phyloP scores from a whole-genome alignment of 768 basidiomycete species.

The Tremella yokohamensis region DNA sequence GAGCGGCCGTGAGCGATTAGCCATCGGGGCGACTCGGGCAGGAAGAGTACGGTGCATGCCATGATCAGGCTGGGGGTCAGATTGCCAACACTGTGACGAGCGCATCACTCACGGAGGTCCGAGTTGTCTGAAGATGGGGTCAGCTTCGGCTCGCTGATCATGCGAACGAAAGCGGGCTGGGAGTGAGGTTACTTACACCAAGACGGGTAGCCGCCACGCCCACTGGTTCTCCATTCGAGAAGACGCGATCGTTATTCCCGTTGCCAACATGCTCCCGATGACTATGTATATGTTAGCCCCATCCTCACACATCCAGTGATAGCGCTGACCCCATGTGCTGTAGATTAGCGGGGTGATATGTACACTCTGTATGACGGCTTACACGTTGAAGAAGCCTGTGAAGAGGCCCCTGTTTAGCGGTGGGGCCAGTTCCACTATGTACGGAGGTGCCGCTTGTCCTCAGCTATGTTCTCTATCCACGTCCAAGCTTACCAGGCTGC shows the following conservation, averaged over 20 bases:
- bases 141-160: background rate
- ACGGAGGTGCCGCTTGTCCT: constrained; percentile 28
- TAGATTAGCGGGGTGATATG: background rate
- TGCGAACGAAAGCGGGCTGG: background rate
- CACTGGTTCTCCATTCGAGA: constrained; percentile 17
- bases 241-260: constrained; percentile 20
- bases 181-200: constrained; percentile 20
- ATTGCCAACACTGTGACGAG: background rate
- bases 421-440: constrained; percentile 29
- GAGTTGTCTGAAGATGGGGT: constrained; percentile 17
- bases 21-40: constrained; percentile 39
- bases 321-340: constrained; percentile 12
- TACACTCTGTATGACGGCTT: background rate
- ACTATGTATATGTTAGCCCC: constrained; percentile 9
- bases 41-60: constrained; percentile 15
- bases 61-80: constrained; percentile 17
- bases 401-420: constrained; percentile 21
- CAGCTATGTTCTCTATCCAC: background rate
- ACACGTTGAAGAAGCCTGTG: constrained; percentile 14
- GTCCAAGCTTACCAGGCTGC: constrained; percentile 20
- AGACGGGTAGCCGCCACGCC: constrained; percentile 28
- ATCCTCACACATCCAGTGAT: background rate
- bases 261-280: constrained; percentile 20
- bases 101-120: constrained; percentile 14
- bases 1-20: constrained; percentile 25